Conservation (phyloP, 208 protist genomes). For the Leishmania amazonensis region DNA sequence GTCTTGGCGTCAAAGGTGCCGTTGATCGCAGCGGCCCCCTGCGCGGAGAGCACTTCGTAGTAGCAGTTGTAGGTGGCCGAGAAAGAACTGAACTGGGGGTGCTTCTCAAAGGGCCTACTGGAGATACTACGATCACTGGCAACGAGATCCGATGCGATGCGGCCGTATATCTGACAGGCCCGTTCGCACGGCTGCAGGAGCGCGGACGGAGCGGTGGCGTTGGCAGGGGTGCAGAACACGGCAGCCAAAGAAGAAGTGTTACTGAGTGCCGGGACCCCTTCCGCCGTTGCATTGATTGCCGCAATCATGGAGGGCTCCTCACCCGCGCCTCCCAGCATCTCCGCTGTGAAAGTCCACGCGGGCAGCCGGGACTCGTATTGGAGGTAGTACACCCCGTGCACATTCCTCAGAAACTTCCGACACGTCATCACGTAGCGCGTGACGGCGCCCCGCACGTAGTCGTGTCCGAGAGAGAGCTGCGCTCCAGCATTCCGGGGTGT, state of each 20-base stretch:
- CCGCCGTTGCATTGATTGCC: background rate
- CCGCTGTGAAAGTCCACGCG: constrained; percentile 1
- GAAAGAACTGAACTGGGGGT: background rate
- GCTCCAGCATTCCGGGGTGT: background rate
- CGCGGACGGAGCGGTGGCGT: background rate
- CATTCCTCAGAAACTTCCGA: background rate
- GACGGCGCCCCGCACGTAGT: constrained; percentile 5
- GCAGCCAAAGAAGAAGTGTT: background rate
- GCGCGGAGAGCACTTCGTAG: constrained; percentile 4
- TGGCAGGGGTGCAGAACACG: background rate
- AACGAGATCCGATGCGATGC: background rate
- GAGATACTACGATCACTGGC: background rate
- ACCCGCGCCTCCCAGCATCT: background rate
- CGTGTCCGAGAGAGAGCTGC: background rate
- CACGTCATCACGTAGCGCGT: constrained; percentile 25
- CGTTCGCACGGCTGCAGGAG: background rate
- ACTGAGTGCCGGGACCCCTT: background rate
- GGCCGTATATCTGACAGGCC: background rate
- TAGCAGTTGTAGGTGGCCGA: constrained; percentile 10
- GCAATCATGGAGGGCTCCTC: background rate
- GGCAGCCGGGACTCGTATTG: constrained; percentile 3
- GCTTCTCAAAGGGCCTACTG: background rate
- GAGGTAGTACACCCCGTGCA: constrained; percentile 3
- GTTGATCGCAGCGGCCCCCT: background rate
- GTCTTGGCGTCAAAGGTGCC: background rate